Percentiles rank a stretch among this genome's conserved stretches.
Evolutionary conservation across 1,284 basidiomycete species (phyloP).

Genomic region (Fistulinella cinereoalba): DNA sequence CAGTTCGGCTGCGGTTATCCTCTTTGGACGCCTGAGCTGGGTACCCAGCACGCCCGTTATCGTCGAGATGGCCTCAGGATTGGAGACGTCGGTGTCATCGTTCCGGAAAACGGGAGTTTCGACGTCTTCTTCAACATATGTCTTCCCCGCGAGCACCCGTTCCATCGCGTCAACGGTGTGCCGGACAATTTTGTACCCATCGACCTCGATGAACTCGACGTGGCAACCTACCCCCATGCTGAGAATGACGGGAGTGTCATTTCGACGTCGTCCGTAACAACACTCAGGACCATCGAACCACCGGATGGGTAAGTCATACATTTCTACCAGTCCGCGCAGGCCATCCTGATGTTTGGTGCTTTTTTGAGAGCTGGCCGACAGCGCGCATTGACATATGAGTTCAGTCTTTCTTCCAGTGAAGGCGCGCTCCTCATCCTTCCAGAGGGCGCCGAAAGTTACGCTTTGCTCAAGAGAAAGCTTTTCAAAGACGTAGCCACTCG

Average conservation of each 20-base stretch:
- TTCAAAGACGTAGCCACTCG: constrained; percentile 1
- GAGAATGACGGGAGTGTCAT: not conserved
- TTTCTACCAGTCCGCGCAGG: no score
- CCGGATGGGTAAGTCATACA: not conserved
- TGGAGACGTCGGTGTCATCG: constrained; percentile 20
- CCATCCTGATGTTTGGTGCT: not conserved
- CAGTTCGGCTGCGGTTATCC: constrained; percentile 20
- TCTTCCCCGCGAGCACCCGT: constrained; percentile 7
- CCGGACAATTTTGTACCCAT: constrained; percentile 7
- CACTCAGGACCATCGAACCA: not conserved
- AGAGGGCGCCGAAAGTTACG: constrained; percentile 1
- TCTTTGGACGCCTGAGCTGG: constrained; percentile 26
- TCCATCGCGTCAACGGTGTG: constrained; percentile 7
- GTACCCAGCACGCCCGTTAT: constrained; percentile 8
- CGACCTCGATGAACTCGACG: not conserved
- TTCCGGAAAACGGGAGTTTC: constrained; percentile 17
- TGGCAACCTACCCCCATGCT: not conserved
- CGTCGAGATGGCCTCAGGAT: constrained; percentile 18
- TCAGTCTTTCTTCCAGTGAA: constrained; percentile 3
- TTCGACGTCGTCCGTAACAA: constrained; percentile 1
- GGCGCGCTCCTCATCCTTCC: constrained; percentile 5
- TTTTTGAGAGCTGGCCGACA: not conserved
- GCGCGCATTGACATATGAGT: constrained; percentile 1
- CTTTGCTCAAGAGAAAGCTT: not conserved
- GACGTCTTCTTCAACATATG: constrained; percentile 29